Base-by-base conservation (phyloP, 208 protist species). In the Angomonas ambiguus region DNA sequence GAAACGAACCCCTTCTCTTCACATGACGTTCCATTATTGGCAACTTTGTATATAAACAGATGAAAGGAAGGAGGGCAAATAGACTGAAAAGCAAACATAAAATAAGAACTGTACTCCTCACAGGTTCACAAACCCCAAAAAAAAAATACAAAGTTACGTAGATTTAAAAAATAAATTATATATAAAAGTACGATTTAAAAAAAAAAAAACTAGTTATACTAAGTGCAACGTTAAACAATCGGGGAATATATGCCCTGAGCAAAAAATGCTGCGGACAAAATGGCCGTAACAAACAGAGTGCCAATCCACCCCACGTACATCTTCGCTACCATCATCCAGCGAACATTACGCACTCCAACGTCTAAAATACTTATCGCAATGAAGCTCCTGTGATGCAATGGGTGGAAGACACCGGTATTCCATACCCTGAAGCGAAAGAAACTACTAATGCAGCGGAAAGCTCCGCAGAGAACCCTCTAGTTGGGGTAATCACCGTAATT, bases 311-410 rank as follows among this genome's bases (percentile, higher is more conserved):
- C 87, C 16, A 57, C 64, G 69, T 90, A 93, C 76, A 93, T 85
- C 73, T 87, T 87, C 45, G 80, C 74, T 32, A 90, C 76, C 72
- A 93, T 87, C 42, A 80, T 31, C 83, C 87, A 93, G 24, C 77
- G 73, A 25, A 93, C 79, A 20, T 79, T 77, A 20, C 31, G 34
- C 51, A 84, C 68, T 30, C 83, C 87, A 27, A 89, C 77, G 41
- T 92, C 87, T 25, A 92, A 65, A 53, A 97, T 82, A 32, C 83
- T 85, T 51, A 90, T 83, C 13, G 85, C 88, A 8, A 94, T 71
- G 27, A 97, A n/a, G 87, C 85, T 20, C 93, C 93, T 11, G 90
- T 89, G 59, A 92, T 94, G 67, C 85, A 91, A 74, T 97, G 91
- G 8, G 94, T 97, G 16, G 90, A 95, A 1, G 82, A 92, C 31